A percentile compares a stretch with the other conserved stretches of the same genome.
Conservation (phyloP, 495 filamentous ascomycete species). For the Xylaria cubensis region DNA sequence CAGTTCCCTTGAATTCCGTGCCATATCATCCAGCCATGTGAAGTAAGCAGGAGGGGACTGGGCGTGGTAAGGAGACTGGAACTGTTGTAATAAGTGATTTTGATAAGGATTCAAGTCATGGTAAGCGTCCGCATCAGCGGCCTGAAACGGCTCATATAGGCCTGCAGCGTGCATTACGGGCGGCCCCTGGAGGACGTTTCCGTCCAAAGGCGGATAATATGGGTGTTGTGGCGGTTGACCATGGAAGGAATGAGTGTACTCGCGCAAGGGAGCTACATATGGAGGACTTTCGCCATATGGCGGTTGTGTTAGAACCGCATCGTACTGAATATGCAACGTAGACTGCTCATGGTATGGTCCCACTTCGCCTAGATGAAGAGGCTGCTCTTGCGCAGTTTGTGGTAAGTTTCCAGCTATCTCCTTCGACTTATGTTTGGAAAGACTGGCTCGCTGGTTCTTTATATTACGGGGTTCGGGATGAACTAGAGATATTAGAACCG, state of each 20-base stretch:
- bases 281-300: background rate
- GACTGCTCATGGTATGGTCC: background rate
- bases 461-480: conserved; percentile 57
- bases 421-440: background rate
- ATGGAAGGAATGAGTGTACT: conserved; percentile 1
- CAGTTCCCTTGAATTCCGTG: conserved; percentile 62
- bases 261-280: background rate
- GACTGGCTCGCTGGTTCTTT: conserved; percentile 31
- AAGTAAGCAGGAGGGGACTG: conserved; percentile 46
- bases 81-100: conserved; percentile 29
- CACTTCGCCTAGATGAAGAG: background rate
- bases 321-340: conserved; percentile 12
- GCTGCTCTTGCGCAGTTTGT: background rate
- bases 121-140: conserved; percentile 19
- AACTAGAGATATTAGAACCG: conserved; percentile 40
- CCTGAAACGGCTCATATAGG: conserved; percentile 7
- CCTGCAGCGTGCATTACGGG: background rate
- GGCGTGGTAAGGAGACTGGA: conserved; percentile 9
- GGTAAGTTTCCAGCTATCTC: background rate
- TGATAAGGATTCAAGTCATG: conserved; percentile 38
- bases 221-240: background rate
- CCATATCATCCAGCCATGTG: conserved; percentile 65
- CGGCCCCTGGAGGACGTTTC: background rate
- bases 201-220: background rate
- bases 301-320: conserved; percentile 4